These are phyloP conservation scores for Cucurbita pepo DNA, from an alignment of 306 rosid species.

Conservation along the genomic window DNA sequence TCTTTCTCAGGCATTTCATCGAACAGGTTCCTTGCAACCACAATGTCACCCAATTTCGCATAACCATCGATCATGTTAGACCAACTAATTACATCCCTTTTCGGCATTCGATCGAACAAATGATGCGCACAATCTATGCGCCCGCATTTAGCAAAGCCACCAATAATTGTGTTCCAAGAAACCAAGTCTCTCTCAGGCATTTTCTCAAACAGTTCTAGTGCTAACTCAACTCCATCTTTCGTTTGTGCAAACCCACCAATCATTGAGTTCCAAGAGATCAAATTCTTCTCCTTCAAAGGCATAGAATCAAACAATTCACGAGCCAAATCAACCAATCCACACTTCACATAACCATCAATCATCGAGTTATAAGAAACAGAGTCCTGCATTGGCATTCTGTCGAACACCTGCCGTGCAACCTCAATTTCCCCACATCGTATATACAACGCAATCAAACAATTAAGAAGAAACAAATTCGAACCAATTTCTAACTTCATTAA, in stretches of 20 bases:
- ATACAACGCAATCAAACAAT: slow-evolving; percentile 37
- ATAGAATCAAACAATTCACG: slow-evolving; percentile 40
- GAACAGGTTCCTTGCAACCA: slow-evolving; percentile 42
- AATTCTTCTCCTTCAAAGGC: slow-evolving; percentile 30
- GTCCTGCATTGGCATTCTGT: slow-evolving; percentile 38
- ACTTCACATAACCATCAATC: slow-evolving; percentile 55
- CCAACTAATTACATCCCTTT: slow-evolving; percentile 51
- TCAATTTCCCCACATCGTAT: slow-evolving; percentile 34
- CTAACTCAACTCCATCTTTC: slow-evolving; percentile 23
- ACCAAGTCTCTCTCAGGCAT: slow-evolving; percentile 53
- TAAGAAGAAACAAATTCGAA: slow-evolving; percentile 40
- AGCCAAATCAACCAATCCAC: slow-evolving; percentile 33
- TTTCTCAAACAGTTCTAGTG: slow-evolving; percentile 44
- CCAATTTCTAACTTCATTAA: slow-evolving; percentile 36
- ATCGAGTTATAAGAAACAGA: slow-evolving; percentile 58
- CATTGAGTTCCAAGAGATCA: slow-evolving; percentile 72
- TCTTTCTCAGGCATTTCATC: slow-evolving; percentile 46
- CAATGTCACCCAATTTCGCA: slow-evolving; percentile 30
- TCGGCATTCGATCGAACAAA: slow-evolving; percentile 36
- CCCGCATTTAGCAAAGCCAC: slow-evolving; percentile 48
- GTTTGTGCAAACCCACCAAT: slow-evolving; percentile 38
- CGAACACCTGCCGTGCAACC: slow-evolving; percentile 36
- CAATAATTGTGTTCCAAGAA: slow-evolving; percentile 70
- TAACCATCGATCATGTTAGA: slow-evolving; percentile 57
- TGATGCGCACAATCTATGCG: slow-evolving; percentile 33